Base-by-base conservation (phyloP, 208 protist genomes). In the Trypanosoma melophagium region DNA sequence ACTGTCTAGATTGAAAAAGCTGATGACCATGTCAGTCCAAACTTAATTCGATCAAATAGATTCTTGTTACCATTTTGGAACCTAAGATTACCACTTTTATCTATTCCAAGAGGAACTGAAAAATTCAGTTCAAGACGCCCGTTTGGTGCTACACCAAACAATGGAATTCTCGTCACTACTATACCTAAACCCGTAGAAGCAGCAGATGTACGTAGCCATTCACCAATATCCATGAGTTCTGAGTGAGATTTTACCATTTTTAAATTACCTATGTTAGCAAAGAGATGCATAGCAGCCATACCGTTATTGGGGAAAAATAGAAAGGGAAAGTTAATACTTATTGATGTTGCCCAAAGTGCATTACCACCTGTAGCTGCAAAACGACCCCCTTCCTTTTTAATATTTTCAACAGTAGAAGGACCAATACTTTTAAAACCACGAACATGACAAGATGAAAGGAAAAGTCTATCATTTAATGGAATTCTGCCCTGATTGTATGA, bases 21-120 rank as follows among this genome's bases (percentile, higher is more conserved):
- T 3, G 84, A 92, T 8, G 89, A 95, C 89, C 89, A 95, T 8
- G 92, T 86, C 2, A 95, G 60, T 21, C 89, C 89, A 72, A 95
- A 93, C 2, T 83, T 77, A 13, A 93, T 75, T 35, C 72, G 62
- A 47, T 92, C 86, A 76, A 95, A 95, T 22, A 95, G 52, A 38
- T 79, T 79, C 41, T 61, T 59, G n/a, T 71, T 79, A 0, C 83
- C 86, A 57, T 86, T 89, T 14, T 83, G 65, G 31, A 60, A 86
- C 4, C 75, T 76, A 53, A 95, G 31, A 47, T 81, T 77, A 12
- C 89, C 86, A 22, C 70, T 55, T 24, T 75, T 78, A 61, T 87
- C 77, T 3, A 95, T 35, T 7, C 87, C 79, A 19, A 95, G 28
- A 35, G 90, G 90, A 52, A 95, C 17, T 35, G 73, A 86, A 22